A percentile compares a stretch with the other conserved stretches of the same genome.
Conservation (phyloP, 2,329 filamentous ascomycete genomes). For the Ophiocordyceps camponoti-saundersi region DNA sequence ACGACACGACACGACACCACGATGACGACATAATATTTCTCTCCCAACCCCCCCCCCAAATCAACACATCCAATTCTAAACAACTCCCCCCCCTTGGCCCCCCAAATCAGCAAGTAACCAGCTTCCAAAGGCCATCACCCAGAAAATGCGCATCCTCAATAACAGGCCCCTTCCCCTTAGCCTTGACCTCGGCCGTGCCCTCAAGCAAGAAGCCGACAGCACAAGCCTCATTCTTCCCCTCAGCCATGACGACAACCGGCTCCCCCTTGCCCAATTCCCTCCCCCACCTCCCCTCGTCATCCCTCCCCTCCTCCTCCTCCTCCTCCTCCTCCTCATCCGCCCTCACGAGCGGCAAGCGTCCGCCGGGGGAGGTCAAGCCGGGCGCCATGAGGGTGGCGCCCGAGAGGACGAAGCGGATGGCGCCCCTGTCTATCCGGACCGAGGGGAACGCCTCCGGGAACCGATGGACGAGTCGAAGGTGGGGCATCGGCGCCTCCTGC, state of each 20-base stretch:
- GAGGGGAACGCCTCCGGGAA: conserved; percentile 74
- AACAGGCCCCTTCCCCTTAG: conserved; percentile 83
- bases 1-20: no score
- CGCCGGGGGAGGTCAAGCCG: conserved; percentile 71
- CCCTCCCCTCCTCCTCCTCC: conserved; percentile 18
- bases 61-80: neutral
- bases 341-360: conserved; percentile 49
- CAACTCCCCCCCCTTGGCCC: neutral
- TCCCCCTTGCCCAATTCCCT: conserved; percentile 61
- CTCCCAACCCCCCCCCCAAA: no score
- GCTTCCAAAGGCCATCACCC: conserved; percentile 82
- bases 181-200: conserved; percentile 82
- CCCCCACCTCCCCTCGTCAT: conserved; percentile 38
- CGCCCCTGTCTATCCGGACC: conserved; percentile 83
- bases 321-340: conserved; percentile 20
- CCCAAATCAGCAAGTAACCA: conserved; percentile 30
- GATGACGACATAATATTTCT: no score
- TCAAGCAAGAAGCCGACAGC: conserved; percentile 71
- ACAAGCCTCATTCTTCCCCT: conserved; percentile 86
- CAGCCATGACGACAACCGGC: conserved; percentile 76
- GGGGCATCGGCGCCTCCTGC: conserved; percentile 61
- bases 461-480: conserved; percentile 75
- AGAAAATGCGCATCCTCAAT: conserved; percentile 89
- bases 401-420: conserved; percentile 88
- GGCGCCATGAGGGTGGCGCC: conserved; percentile 95